A percentile compares a stretch with the other conserved stretches of the same genome.
Conservation (phyloP, 768 basidiomycete genomes). For the Serendipita sp. region DNA sequence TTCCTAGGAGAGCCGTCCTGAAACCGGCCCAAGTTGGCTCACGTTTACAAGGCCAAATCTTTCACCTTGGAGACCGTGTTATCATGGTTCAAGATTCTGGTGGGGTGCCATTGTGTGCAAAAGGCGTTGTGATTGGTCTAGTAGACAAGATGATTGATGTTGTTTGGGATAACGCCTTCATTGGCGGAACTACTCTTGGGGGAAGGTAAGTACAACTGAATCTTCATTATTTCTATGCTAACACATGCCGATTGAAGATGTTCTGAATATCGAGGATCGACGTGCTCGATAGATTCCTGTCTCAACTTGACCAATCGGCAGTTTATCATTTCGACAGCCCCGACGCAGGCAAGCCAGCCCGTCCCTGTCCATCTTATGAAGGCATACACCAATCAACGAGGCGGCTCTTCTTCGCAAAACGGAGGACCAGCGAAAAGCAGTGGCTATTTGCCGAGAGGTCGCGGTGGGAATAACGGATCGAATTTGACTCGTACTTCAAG, state of each 20-base stretch:
- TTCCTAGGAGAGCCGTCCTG: slow-evolving; percentile 81
- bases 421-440: neutral
- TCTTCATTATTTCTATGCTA: neutral
- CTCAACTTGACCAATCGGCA: slow-evolving; percentile 79
- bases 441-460: neutral
- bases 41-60: slow-evolving; percentile 76
- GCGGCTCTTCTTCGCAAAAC: neutral
- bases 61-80: slow-evolving; percentile 81
- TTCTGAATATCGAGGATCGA: slow-evolving; percentile 81
- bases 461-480: neutral
- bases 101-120: slow-evolving; percentile 74
- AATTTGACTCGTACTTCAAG: neutral
- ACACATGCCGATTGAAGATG: slow-evolving; percentile 33
- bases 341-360: slow-evolving; percentile 15
- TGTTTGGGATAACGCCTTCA: slow-evolving; percentile 89
- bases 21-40: slow-evolving; percentile 84
- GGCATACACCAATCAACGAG: neutral
- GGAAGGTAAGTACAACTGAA: slow-evolving; percentile 39
- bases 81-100: slow-evolving; percentile 94
- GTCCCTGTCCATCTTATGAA: neutral
- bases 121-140: slow-evolving; percentile 86
- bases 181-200: slow-evolving; percentile 75
- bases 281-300: slow-evolving; percentile 73
- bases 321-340: slow-evolving; percentile 60
- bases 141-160: slow-evolving; percentile 82